Conservation (phyloP, 371 early-diverging fungal species). For the Fennellomyces sp. region DNA sequence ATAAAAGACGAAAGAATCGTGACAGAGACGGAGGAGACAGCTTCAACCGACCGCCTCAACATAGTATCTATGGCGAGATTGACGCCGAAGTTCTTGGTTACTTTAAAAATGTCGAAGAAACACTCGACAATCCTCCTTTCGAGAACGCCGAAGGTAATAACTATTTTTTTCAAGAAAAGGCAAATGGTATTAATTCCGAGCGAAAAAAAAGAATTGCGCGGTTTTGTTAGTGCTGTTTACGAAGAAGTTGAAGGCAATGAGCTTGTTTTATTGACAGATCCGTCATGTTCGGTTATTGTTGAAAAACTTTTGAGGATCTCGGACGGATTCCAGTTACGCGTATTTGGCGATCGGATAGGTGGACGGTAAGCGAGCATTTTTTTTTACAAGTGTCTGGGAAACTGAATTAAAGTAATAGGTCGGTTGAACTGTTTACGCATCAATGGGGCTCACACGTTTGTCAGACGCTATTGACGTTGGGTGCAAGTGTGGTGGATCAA, state of each 20-base stretch:
- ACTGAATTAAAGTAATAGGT: too few relatives aligned
- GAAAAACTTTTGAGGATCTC: slow-evolving; percentile 79
- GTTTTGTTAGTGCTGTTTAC: slow-evolving; percentile 80
- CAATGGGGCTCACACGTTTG: slow-evolving; percentile 87
- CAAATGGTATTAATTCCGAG: neutral
- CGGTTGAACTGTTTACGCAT: slow-evolving; percentile 73
- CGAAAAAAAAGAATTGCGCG: slow-evolving; percentile 60
- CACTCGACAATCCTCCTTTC: slow-evolving; percentile 69
- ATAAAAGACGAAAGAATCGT: too few relatives aligned
- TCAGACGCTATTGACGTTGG: slow-evolving; percentile 75
- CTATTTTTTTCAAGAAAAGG: neutral
- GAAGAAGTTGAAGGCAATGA: slow-evolving; percentile 80
- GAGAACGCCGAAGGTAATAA: slow-evolving; percentile 78
- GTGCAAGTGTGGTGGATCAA: slow-evolving; percentile 75
- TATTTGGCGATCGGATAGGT: slow-evolving; percentile 67
- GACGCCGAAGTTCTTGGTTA: slow-evolving; percentile 73
- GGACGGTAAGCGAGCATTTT: slow-evolving; percentile 54
- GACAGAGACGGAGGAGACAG: too few relatives aligned
- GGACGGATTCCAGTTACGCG: slow-evolving; percentile 73
- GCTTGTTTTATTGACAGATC: slow-evolving; percentile 71
- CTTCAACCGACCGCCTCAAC: neutral
- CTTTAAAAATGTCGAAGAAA: slow-evolving; percentile 75
- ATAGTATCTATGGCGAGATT: slow-evolving; percentile 55
- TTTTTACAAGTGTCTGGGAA: too few relatives aligned
- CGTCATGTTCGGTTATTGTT: slow-evolving; percentile 76